Percentiles rank a stretch among this genome's conserved stretches.
Evolutionary conservation across 2,329 filamentous ascomycete species (phyloP).

Genomic region (Fusarium nodosum): DNA sequence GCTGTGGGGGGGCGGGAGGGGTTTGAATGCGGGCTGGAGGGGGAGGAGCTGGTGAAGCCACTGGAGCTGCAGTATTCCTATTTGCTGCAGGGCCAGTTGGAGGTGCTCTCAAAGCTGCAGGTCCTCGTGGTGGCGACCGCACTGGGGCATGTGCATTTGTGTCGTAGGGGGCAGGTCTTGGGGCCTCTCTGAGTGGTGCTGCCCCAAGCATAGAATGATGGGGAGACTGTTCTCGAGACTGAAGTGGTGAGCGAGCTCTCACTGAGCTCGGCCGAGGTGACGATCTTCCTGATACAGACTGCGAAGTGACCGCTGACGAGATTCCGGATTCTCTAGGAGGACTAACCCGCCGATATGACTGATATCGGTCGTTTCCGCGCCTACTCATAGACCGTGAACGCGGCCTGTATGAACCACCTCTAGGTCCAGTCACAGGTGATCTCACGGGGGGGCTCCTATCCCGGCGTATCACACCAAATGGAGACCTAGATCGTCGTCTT

Average conservation of each 20-base stretch:
- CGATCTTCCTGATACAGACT: slow-evolving; percentile 64
- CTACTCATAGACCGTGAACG: slow-evolving; percentile 66
- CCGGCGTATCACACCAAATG: slow-evolving; percentile 57
- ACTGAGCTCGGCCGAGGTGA: slow-evolving; percentile 65
- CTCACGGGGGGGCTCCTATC: slow-evolving; percentile 52
- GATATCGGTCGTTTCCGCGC: slow-evolving; percentile 61
- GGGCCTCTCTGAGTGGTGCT: slow-evolving; percentile 48
- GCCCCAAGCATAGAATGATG: slow-evolving; percentile 47
- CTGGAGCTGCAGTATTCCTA: slow-evolving; percentile 57
- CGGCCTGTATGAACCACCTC: slow-evolving; percentile 64
- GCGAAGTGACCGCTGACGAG: slow-evolving; percentile 65
- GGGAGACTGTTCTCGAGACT: slow-evolving; percentile 58
- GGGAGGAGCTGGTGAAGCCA: slow-evolving; percentile 53
- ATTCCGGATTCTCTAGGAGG: slow-evolving; percentile 64
- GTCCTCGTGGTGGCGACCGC: slow-evolving; percentile 68
- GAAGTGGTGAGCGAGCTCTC: slow-evolving; percentile 62
- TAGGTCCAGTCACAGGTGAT: slow-evolving; percentile 49
- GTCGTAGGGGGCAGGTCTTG: slow-evolving; percentile 50
- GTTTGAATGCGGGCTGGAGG: slow-evolving; percentile 55
- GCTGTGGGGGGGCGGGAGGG: slow-evolving; percentile 52
- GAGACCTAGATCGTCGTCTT: slow-evolving; percentile 69
- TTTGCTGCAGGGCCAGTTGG: slow-evolving; percentile 60
- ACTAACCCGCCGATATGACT: slow-evolving; percentile 62
- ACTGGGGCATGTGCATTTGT: slow-evolving; percentile 47
- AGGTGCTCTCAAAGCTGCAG: slow-evolving; percentile 65